phyloP scores from a whole-genome alignment of 768 basidiomycete genomes.

The Boletus rex-veris region DNA sequence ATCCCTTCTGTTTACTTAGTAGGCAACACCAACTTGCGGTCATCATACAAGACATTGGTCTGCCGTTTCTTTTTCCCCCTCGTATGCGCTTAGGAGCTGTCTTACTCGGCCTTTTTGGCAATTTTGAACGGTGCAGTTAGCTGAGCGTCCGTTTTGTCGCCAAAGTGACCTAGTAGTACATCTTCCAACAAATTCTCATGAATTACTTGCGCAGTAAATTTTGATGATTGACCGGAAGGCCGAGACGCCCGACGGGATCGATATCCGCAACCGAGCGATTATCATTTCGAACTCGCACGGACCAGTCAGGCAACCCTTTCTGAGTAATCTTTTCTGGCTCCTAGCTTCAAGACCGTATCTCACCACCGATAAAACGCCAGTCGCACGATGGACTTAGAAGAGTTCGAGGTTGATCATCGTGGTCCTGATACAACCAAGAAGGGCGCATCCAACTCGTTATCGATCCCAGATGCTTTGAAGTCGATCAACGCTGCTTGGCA shows the following conservation, averaged over 20 bases:
- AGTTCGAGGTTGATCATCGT: conserved; percentile 29
- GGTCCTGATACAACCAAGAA: neutral
- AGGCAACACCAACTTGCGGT: neutral
- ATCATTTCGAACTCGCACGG: conserved; percentile 12
- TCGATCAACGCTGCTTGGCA: conserved; percentile 41
- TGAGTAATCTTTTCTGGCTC: no score
- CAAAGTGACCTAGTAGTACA: conserved; percentile 7
- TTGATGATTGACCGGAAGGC: neutral
- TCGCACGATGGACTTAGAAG: conserved; percentile 38
- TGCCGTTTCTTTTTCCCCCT: neutral
- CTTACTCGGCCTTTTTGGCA: conserved; percentile 1
- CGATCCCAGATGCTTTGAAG: conserved; percentile 24
- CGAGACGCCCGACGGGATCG: no score
- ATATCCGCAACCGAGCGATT: no score
- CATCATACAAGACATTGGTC: neutral
- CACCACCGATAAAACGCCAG: neutral
- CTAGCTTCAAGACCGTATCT: neutral
- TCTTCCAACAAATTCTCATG: neutral
- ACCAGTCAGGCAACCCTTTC: neutral
- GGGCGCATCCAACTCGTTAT: neutral
- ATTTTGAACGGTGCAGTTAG: neutral
- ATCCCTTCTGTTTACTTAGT: neutral
- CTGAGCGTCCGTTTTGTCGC: neutral
- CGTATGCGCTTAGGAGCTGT: conserved; percentile 5
- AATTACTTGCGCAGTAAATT: neutral